Base-by-base conservation (phyloP, 2,329 filamentous ascomycete genomes). In the Berkeleyomyces basicola region DNA sequence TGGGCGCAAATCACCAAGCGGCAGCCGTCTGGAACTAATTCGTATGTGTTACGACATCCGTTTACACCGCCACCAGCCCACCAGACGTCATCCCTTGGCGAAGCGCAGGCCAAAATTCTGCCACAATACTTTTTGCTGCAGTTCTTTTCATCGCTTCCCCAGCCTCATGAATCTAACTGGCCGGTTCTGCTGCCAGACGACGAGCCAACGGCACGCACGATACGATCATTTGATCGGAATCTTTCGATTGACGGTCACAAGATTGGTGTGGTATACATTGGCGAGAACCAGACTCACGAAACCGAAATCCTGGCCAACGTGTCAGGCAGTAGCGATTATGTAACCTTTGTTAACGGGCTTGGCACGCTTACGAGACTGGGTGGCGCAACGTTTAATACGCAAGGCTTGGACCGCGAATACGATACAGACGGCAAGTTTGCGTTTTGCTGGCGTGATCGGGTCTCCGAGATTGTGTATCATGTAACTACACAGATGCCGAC, bases 401-500 rank as follows among this genome's bases (percentile, higher is more conserved):
- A 96, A 69, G 93, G 93, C 3, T 76, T 99, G 36, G 91, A 97
- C 71, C 83, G 84, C 39, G 79, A 83, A 65, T 81, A 85, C 67
- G 85, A 92, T 69, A 79, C 79, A 1, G 93, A 99, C 72, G 93
- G 93, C 40, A 82, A 91, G 69, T 90, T 87, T 72, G 90, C 91
- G 0, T 91, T 92, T 70, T 92, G 89, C 69, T 99, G 93, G 91
- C 87, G 91, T 65, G 93, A 97, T 71, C 82, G 91, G 51, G 90
- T 96, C 63, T 93, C 91, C 4, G 93, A 97, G 71, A 88, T 99
- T 53, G 86, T 97, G 39, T 99, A 95, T 73, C 93, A 97, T 71
- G 86, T 97, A 62, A 90, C 88, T 4, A 99, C 92, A 3, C 90
- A 97, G 79, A 99, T 99, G 93, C 93, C 93, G 0, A 96, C 90